Evolutionary conservation across 495 filamentous ascomycete genomes (phyloP), one percentile per base, ranked within the genome.

Genomic region (Trichocladium antarcticum): DNA sequence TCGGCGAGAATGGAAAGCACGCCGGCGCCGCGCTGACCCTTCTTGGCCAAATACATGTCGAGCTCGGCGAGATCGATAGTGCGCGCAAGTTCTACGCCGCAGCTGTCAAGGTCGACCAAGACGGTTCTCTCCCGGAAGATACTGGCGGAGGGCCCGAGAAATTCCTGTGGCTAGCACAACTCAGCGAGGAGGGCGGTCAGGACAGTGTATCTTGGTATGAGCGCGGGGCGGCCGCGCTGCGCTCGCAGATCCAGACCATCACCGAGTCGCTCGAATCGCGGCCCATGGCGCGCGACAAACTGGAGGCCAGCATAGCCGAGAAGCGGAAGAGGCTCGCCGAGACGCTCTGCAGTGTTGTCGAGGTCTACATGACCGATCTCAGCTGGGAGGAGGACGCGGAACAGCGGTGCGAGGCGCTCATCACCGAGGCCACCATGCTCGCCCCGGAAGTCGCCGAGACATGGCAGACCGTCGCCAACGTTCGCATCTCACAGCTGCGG

Each of bases 281-380:
- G 52, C 55, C 68, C 32, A 38, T 58, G 21, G 61, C 57, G 7
- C 56, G 68, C 38, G 71, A 73, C 17, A 65, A 78, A 46, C 63
- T 72, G 50, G 57, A 62, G 34, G 54, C 66, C 8, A 44, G 66
- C 15, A 49, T 81, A 20, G 74, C 73, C 16, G 84, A 92, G 59
- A 85, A 89, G 68, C 80, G 80, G 59, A 70, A 65, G 41, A 88
- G 90, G 61, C 68, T 97, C 32, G 85, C 86, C 1, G 85, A 82
- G 52, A 87, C 89, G 5, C 74, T 99, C 22, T 97, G 93, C 65
- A 85, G 83, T 2, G 81, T 95, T 46, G 79, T 84, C 0, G 93
- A 99, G 65, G 84, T 96, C 28, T 97, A 95, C 63, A 99, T 99
- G 93, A 97, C 89, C 24, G 93, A 99, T 70, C 74, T 99, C 52